A percentile compares a stretch with the other conserved stretches of the same genome.
These are phyloP conservation scores for Hypoxylon intermedium DNA, from an alignment of 495 filamentous ascomycete species.

Conservation along the genomic window DNA sequence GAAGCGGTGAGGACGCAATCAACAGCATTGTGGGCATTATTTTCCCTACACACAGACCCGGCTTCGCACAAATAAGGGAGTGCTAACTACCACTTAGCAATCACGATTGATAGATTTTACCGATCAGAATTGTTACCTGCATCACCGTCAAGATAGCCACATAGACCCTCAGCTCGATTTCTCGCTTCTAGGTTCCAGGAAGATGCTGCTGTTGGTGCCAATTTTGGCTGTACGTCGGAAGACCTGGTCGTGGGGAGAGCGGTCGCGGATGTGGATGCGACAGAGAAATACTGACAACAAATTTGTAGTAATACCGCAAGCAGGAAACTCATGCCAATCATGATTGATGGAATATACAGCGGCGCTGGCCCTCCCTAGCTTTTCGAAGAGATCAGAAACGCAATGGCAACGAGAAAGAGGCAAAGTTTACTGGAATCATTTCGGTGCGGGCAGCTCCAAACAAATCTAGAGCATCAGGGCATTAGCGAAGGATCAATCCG, in stretches of 20 bases:
- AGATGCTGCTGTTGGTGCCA: background rate
- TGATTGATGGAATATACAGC: background rate
- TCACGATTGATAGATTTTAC: too few relatives aligned
- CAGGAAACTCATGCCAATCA: background rate
- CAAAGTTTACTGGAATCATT: background rate
- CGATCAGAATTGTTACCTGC: too few relatives aligned
- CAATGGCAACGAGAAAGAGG: background rate
- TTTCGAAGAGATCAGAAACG: background rate
- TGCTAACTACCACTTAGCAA: background rate
- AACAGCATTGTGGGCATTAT: background rate
- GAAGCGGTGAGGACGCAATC: background rate
- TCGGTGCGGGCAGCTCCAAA: too few relatives aligned
- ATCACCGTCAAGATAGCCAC: conserved; percentile 8
- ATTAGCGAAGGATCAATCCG: background rate
- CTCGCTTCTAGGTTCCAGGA: background rate
- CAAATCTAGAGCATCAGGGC: too few relatives aligned
- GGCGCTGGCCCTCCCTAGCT: background rate
- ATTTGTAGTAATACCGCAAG: background rate
- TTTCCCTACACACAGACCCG: background rate
- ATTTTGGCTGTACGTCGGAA: background rate
- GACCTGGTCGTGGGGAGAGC: conserved; percentile 48
- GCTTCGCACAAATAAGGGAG: background rate
- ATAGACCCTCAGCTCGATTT: background rate
- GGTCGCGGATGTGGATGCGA: conserved; percentile 19
- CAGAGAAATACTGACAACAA: background rate